phyloP scores from a whole-genome alignment of 805 yeast genomes.

The Myxozyma vanderwaltii region DNA sequence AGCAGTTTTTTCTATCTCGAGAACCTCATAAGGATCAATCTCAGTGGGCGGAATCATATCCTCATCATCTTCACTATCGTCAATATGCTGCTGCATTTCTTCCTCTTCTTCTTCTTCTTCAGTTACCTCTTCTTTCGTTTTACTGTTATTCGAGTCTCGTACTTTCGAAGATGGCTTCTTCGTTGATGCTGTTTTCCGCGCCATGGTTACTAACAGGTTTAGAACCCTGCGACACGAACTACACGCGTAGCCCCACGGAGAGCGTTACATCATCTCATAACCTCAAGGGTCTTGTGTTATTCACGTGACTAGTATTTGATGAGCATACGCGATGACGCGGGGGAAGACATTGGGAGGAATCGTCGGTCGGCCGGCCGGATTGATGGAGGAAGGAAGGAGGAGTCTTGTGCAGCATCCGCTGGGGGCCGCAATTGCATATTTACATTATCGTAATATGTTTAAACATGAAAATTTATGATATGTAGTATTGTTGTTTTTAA shows the following conservation, averaged over 20 bases:
- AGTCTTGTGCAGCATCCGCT: background rate
- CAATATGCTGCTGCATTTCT: background rate
- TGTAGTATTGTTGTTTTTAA: no score
- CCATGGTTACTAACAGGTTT: background rate
- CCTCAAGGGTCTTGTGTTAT: background rate
- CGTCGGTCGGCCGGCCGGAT: slow-evolving; percentile 3
- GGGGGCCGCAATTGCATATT: background rate
- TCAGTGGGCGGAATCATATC: slow-evolving; percentile 41
- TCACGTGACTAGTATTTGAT: background rate
- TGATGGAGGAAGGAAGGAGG: background rate
- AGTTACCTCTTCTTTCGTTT: background rate
- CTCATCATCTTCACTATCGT: background rate
- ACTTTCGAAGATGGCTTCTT: background rate
- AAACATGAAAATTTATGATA: no score
- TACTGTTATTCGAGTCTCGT: background rate
- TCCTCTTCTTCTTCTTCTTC: background rate
- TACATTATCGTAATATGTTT: no score
- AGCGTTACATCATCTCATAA: background rate
- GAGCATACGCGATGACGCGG: background rate
- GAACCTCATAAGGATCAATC: slow-evolving; percentile 62
- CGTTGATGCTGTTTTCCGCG: background rate
- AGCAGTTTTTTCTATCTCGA: slow-evolving; percentile 46
- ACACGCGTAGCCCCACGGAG: background rate
- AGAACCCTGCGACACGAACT: no score
- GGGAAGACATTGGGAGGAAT: background rate